These are phyloP conservation scores for Isatis lusitanica DNA, from an alignment of 441 rosid genomes.

Conservation along the genomic window DNA sequence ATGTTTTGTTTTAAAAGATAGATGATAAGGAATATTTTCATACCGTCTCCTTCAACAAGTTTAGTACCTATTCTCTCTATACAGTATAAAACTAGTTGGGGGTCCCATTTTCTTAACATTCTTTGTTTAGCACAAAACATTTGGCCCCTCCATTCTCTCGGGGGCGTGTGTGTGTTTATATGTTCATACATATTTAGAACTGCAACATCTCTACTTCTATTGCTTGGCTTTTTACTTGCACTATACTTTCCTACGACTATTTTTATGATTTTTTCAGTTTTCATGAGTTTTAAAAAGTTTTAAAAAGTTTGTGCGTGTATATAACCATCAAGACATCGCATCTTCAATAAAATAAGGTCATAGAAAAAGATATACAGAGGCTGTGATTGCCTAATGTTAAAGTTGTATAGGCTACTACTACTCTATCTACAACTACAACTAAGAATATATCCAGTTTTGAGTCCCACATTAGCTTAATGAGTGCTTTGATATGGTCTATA, in stretches of 20 bases:
- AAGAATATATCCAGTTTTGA: constrained; percentile 36
- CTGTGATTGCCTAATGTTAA: constrained; percentile 6
- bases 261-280: not conserved
- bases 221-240: constrained; percentile 6
- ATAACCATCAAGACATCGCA: not conserved
- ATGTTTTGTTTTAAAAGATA: constrained; percentile 25
- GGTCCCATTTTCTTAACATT: constrained; percentile 35
- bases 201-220: not conserved
- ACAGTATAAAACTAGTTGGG: constrained; percentile 32
- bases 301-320: not conserved
- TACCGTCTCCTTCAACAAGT: constrained; percentile 35
- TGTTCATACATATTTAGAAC: constrained; percentile 13
- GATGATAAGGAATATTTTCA: constrained; percentile 31
- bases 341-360: not conserved
- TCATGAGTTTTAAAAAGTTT: not conserved
- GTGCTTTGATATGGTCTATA: constrained; percentile 32
- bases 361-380: constrained; percentile 1
- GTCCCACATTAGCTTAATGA: constrained; percentile 21
- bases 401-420: constrained; percentile 20
- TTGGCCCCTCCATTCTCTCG: constrained; percentile 24
- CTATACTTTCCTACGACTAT: not conserved
- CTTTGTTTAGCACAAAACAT: constrained; percentile 36
- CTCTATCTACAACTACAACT: constrained; percentile 15
- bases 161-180: constrained; percentile 10
- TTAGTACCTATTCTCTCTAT: constrained; percentile 35